Percentiles rank a stretch among this genome's conserved stretches.
These are phyloP conservation scores for Pseudoneurospora amorphoporcata DNA, from an alignment of 495 filamentous ascomycete genomes.

Conservation along the genomic window DNA sequence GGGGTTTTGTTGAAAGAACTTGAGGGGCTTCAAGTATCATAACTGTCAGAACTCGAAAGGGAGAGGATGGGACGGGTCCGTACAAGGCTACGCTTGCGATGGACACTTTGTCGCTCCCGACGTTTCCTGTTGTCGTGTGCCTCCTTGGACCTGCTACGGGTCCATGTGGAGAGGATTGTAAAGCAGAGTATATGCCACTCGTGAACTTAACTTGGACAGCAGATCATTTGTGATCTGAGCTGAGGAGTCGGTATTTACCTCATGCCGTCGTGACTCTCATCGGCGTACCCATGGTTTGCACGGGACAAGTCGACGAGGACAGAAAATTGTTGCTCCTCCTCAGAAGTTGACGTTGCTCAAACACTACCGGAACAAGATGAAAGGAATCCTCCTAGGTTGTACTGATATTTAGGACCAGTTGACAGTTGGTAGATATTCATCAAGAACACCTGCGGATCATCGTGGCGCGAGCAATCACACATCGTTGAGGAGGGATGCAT, in stretches of 20 bases:
- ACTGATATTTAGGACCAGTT: background rate
- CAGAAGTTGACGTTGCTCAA: background rate
- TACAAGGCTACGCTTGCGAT: background rate
- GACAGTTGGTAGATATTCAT: background rate
- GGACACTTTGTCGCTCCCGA: background rate
- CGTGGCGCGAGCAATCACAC: background rate
- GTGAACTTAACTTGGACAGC: background rate
- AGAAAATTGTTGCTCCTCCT: background rate
- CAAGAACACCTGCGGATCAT: background rate
- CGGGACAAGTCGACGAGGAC: background rate
- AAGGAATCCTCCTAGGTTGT: background rate
- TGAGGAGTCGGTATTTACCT: background rate
- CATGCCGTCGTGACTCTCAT: background rate
- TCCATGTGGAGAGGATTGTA: background rate
- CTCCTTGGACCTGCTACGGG: background rate
- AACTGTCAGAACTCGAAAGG: background rate
- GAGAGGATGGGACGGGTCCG: background rate
- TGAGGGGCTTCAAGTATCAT: background rate
- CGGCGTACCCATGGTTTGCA: background rate
- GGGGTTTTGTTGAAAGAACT: background rate
- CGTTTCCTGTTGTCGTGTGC: background rate
- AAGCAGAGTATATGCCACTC: background rate
- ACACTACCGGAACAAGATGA: background rate
- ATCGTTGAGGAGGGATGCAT: background rate
- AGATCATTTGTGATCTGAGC: background rate